Evolutionary conservation across 2,329 filamentous ascomycete species (phyloP).

Genomic region (Aspergillus floridensis): DNA sequence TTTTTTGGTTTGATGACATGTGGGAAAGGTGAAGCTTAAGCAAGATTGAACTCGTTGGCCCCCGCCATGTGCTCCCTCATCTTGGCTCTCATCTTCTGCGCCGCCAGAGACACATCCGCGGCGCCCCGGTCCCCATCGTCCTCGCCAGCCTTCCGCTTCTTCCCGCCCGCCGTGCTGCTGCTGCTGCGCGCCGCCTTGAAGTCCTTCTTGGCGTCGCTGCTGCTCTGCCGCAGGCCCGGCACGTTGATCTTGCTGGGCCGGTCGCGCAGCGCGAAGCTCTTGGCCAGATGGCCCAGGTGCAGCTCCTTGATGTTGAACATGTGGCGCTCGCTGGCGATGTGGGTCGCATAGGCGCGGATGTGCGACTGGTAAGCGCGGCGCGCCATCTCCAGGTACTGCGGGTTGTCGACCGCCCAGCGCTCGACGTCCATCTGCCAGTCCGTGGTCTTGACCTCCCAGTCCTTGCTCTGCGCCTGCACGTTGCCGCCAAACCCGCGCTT

Average conservation of each 20-base stretch:
- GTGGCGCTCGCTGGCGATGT: slow-evolving; percentile 76
- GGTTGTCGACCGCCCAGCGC: slow-evolving; percentile 62
- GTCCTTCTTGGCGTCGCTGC: slow-evolving; percentile 47
- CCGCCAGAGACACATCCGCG: slow-evolving; percentile 46
- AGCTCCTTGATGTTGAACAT: slow-evolving; percentile 91
- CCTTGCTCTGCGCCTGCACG: slow-evolving; percentile 42
- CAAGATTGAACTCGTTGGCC: slow-evolving; percentile 59
- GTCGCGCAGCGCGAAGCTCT: slow-evolving; percentile 87
- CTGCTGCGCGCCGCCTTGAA: slow-evolving; percentile 41
- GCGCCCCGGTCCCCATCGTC: slow-evolving; percentile 26
- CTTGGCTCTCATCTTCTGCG: slow-evolving; percentile 54
- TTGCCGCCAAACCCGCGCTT: slow-evolving; percentile 61
- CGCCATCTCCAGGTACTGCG: slow-evolving; percentile 73
- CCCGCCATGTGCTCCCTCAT: slow-evolving; percentile 52
- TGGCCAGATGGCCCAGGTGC: slow-evolving; percentile 89
- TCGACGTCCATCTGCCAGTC: slow-evolving; percentile 66
- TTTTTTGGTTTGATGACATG: too few relatives aligned
- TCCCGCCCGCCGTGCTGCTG: slow-evolving; percentile 35
- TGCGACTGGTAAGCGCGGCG: slow-evolving; percentile 87
- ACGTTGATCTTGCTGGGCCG: slow-evolving; percentile 74
- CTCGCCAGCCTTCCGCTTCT: slow-evolving; percentile 34
- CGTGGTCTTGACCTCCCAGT: slow-evolving; percentile 66
- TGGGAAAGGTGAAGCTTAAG: slow-evolving; percentile 30
- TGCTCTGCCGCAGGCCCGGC: slow-evolving; percentile 49
- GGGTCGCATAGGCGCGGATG: slow-evolving; percentile 90